Base-by-base conservation (phyloP, 768 basidiomycete species). In the Tylopilus sp. region DNA sequence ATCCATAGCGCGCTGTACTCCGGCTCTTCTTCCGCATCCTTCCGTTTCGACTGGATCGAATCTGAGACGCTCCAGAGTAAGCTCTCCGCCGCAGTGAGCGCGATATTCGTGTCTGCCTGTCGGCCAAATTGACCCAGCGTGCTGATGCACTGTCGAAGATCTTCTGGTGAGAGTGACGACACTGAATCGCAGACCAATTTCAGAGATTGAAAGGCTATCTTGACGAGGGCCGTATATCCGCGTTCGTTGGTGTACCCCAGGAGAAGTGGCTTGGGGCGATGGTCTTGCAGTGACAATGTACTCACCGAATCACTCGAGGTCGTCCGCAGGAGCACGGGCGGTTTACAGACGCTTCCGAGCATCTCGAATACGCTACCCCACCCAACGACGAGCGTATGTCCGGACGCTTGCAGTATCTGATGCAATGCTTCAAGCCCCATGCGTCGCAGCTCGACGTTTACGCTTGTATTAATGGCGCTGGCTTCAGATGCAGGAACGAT, bases 11-110 rank as follows among this genome's bases (percentile, higher is more conserved):
- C 80, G 61, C 85, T 91, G 61, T 91, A 92, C 57, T 85, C 82
- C 0, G 83, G 70, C 45, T 78, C 85, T 56, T 83, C 80, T 50
- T 82, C 80, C 17, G 61, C 69, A 40, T 77, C 78, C 57, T 85
- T 85, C 20, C 90, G 79, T 63, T 91, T 88, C 7, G 86, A 81
- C 62, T 95, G 93, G 31, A 98, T 91, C 1, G 91, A 88, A 64
- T 99, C 95, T 0, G 95, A 97, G 0, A 99, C 90, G 53, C 90
- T 88, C 95, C 95, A 98, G 5, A 99, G 74, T 3, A 98, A 71
- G 47, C 91, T 93, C 51, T 92, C 92, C 0, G 95, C 92, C 0
- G 92, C 91, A 1, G 95, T 95, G 49, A 99, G 72, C 1, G 94
- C 91, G 50, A 99, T 95, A 60, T 99, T 99, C 35, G 95, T 95